Evolutionary conservation across 208 protist species (phyloP), one percentile per base, ranked within the genome.

Genomic region (Acanthamoeba divionensis): DNA sequence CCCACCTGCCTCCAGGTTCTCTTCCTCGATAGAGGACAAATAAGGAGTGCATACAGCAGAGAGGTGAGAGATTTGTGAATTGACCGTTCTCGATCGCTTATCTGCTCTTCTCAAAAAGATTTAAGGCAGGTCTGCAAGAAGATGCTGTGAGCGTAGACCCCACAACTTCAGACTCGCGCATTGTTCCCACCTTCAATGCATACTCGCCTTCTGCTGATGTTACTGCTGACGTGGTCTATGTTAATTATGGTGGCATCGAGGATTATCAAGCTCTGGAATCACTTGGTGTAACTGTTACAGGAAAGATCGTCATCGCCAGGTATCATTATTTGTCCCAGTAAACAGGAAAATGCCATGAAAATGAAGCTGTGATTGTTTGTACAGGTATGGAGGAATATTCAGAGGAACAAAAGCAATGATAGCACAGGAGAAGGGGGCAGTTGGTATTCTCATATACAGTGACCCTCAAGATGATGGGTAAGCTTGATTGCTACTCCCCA

Each of bases 161-260:
- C 1, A 52, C 1, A 10, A 86, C 60, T 26, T 3, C 67, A 52
- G 47, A 54, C 47, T 13, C 89, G 26, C n/a, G 88, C 55, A 50
- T 41, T 12, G 60, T 91, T 15, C 77, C 79, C 13, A 87, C 89
- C 21, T 91, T 91, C 75, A 80, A 86, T 29, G 63, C 55, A 26
- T 80, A 75, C 50, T 80, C 63, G 38, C 47, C 89, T 18, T 26
- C 15, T 41, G 69, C 48, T 4, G 52, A 91, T 29, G 63, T 91
- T 0, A 85, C 69, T 0, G 69, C 54, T 24, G 63, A 71, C 18
- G 47, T 86, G 13, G 77, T 91, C 29, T 91, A 91, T 44, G 71
- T 91, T 29, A 91, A 91, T 71, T 91, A 88, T 24, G 89, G 71
- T n/a, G 54, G 71, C 9, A 29, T 10, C 2, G 66, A 82, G 65